These are phyloP conservation scores for Lathyrus tuberosus DNA, from an alignment of 306 rosid species.

Conservation along the genomic window DNA sequence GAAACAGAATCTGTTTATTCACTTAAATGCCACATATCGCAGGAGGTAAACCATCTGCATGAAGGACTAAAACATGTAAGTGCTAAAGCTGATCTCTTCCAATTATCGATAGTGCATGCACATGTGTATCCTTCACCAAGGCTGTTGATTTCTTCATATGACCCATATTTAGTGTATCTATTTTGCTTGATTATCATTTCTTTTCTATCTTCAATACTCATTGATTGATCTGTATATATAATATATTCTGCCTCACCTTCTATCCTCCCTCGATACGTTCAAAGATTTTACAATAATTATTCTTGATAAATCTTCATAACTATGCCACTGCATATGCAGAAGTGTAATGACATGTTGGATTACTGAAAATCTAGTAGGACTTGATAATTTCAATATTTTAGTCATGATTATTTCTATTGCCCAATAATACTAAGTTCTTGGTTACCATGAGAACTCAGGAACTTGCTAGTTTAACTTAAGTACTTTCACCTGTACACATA, in stretches of 20 bases:
- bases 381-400: neutral
- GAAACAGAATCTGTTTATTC: slow-evolving; percentile 95
- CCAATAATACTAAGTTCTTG: slow-evolving; percentile 6
- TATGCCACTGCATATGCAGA: neutral
- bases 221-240: slow-evolving; percentile 1
- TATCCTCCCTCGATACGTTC: neutral
- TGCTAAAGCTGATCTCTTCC: slow-evolving; percentile 23
- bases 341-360: slow-evolving; percentile 19
- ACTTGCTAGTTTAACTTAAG: slow-evolving; percentile 20
- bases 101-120: neutral
- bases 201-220: slow-evolving; percentile 1
- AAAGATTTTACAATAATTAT: neutral
- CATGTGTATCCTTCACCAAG: neutral
- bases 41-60: slow-evolving; percentile 96
- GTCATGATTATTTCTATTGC: slow-evolving; percentile 5
- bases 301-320: neutral
- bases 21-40: slow-evolving; percentile 98
- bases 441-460: slow-evolving; percentile 8
- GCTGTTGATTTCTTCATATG: slow-evolving; percentile 16
- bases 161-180: slow-evolving; percentile 5
- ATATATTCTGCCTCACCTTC: neutral
- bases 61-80: slow-evolving; percentile 99
- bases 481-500: neutral
- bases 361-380: slow-evolving; percentile 3
- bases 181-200: slow-evolving; percentile 15